Evolutionary conservation across 2,329 filamentous ascomycete species (phyloP), one percentile per base, ranked within the genome.

Genomic region (Xylaria sp.): DNA sequence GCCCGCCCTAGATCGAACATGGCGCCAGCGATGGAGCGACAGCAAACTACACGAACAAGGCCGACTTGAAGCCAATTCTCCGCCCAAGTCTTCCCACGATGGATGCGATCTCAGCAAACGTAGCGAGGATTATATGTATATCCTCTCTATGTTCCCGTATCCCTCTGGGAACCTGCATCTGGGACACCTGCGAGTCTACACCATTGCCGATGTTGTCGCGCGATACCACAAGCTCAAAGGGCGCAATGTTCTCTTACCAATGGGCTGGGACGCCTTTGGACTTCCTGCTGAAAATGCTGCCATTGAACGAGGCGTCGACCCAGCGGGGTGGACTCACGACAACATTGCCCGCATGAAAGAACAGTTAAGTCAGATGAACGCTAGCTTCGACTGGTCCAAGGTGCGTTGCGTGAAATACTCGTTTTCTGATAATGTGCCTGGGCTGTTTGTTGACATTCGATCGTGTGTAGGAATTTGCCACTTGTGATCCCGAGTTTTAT

Each of bases 261-360:
- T 96, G 82, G 92, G 92, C 9, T 96, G 92, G 91, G 92, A 96
- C 78, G 90, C 91, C 4, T 96, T 96, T 75, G 92, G 92, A 1
- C 77, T 96, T 58, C 92, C 92, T 9, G 92, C 92, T 49, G 92
- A 96, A 74, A 96, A 96, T 76, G 92, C 92, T 16, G 92, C 92
- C 7, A 89, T 95, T 59, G 90, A 95, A 74, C 80, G 88, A 63
- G 90, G 90, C 10, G 81, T 93, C 61, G 84, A 90, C 69, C 91
- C 92, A 1, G 87, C 83, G 6, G 79, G 79, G 6, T 96, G 92
- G 92, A 96, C 92, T 0, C 81, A 80, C 69, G 78, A 80, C 66
- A 96, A 96, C 70, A 95, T 96, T 67, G 79, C 79, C 46, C 87
- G 83, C 68, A 96, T 96, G 92, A 95, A 92, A 78, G 79, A 84